Evolutionary conservation across 352 stramenopile species (phyloP), one percentile per base, ranked within the genome.

Genomic region (Hyaloperonospora brassicae): DNA sequence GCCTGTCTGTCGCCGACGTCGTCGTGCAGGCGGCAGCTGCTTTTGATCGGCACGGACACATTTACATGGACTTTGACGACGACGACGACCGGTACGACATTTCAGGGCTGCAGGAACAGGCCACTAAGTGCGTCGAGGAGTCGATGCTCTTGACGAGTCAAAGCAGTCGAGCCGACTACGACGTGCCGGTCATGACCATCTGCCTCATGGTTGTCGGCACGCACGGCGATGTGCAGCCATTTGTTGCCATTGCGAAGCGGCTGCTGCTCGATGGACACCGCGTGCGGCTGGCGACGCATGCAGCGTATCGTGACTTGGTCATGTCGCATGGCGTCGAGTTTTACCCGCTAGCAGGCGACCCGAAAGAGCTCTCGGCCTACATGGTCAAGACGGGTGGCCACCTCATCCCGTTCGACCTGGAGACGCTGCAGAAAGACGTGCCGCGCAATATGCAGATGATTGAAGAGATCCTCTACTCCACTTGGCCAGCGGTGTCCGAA

Each of bases 201-300:
- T 88, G 88, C 44, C 93, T 96, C 59, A 91, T 96, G 79, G 81
- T 95, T 52, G 87, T 96, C n/a, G 87, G 87, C 23, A 95, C 87
- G 0, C 75, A 80, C 5, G 85, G 86, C 10, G 86, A 96, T 51
- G 85, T 95, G 21, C 77, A 93, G 66, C 86, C 85, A 7, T 95
- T 94, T 57, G 55, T 94, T 8, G 83, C 65, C 22, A 89, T 97
- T 36, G 88, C 85, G 25, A 87, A 90, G 57, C 68, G 81, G 17
- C 66, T 98, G 7, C 62, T 91, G 50, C 48, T 70, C 0, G 64
- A 95, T 23, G 90, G 91, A 1, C 93, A 98, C 54, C 79, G 87
- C 12, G 93, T 98, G 11, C 80, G 93, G 0, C 62, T 98, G 8
- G 90, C 90, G 0, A 96, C 89, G 0, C 92, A 98, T 60, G 76